These are phyloP conservation scores for Phaeosphaeriaceae sp. DNA, from an alignment of 2,329 filamentous ascomycete genomes.

Conservation along the genomic window DNA sequence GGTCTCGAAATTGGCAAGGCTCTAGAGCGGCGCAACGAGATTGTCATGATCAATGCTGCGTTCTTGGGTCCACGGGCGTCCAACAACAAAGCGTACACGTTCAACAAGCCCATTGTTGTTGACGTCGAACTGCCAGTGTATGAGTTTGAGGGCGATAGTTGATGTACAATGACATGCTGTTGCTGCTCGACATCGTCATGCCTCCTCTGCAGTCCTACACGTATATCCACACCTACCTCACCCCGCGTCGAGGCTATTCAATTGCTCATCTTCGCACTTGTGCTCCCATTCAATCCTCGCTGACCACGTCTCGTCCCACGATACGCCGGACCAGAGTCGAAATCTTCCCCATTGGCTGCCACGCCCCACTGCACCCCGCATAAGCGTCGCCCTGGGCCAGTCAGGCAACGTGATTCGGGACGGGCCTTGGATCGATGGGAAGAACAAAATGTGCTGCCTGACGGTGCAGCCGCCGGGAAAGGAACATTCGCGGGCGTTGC, in stretches of 20 bases:
- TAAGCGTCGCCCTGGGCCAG: constrained; percentile 35
- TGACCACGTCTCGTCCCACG: constrained; percentile 26
- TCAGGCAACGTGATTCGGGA: constrained; percentile 33
- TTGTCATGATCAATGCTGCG: constrained; percentile 81
- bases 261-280: not conserved
- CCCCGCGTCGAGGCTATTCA: not conserved
- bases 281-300: constrained; percentile 3
- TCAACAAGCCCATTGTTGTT: constrained; percentile 84
- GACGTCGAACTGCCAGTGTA: constrained; percentile 74
- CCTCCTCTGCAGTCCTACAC: not conserved
- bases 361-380: constrained; percentile 37
- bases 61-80: constrained; percentile 70
- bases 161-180: constrained; percentile 2
- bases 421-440: constrained; percentile 34
- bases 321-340: constrained; percentile 1
- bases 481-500: not conserved
- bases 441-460: constrained; percentile 24
- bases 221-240: not conserved
- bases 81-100: constrained; percentile 62
- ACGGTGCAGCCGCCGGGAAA: constrained; percentile 37
- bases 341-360: constrained; percentile 10
- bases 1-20: not conserved
- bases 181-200: not conserved
- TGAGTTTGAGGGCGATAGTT: not conserved
- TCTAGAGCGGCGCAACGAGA: constrained; percentile 63